These are phyloP conservation scores for Laetiporus sulphureus DNA, from an alignment of 1,284 basidiomycete species.

Conservation along the genomic window DNA sequence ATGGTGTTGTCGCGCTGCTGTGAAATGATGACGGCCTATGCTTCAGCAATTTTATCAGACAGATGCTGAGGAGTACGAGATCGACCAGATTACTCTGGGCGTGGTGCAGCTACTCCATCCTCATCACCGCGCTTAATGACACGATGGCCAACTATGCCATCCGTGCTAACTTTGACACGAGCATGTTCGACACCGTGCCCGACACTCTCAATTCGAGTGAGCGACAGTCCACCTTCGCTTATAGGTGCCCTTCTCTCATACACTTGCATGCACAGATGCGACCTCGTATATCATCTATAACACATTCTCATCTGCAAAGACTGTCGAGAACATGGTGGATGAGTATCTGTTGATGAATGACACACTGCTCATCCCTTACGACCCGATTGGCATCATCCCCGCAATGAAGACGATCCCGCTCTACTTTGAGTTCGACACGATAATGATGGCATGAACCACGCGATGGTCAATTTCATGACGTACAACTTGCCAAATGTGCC, in stretches of 20 bases:
- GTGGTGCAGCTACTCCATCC: conserved; percentile 91
- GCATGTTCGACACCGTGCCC: conserved; percentile 84
- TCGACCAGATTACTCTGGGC: conserved; percentile 66
- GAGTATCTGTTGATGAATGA: conserved; percentile 58
- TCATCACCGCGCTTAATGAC: conserved; percentile 87
- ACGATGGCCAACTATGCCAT: conserved; percentile 81
- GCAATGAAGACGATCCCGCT: conserved; percentile 51
- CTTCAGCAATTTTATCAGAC: conserved; percentile 40
- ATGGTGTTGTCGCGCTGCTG: conserved; percentile 72
- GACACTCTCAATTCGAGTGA: conserved; percentile 64
- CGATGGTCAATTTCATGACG: conserved; percentile 65
- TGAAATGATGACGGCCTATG: not conserved
- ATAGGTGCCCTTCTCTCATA: not conserved
- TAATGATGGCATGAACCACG: conserved; percentile 77
- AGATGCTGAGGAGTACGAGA: conserved; percentile 68
- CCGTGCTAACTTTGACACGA: conserved; percentile 83
- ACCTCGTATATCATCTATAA: conserved; percentile 77
- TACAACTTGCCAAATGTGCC: conserved; percentile 71
- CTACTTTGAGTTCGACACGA: conserved; percentile 58
- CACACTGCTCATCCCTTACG: conserved; percentile 51
- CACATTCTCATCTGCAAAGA: conserved; percentile 34
- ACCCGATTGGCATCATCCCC: conserved; percentile 32
- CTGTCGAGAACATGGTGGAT: conserved; percentile 46
- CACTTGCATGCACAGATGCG: conserved; percentile 50
- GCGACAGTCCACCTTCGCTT: conserved; percentile 19